A percentile compares a stretch with the other conserved stretches of the same genome.
Evolutionary conservation across 805 yeast genomes (phyloP).

Genomic region (Priceomyces carsonii): DNA sequence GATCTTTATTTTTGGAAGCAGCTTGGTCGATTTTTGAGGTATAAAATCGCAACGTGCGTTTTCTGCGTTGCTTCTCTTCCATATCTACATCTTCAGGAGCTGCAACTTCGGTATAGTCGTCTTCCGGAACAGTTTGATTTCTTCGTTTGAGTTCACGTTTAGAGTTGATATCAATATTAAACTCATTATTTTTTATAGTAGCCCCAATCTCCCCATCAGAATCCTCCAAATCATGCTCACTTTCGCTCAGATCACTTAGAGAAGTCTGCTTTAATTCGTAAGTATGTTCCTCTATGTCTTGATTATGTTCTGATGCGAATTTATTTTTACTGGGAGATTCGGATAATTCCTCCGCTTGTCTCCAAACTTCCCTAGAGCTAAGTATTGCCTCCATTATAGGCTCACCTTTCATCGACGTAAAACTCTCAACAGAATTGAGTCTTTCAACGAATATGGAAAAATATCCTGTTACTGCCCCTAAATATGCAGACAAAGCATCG

Average conservation of each 20-base stretch:
- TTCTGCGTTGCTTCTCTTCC: constrained; percentile 81
- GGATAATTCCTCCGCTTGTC: constrained; percentile 67
- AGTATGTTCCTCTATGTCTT: constrained; percentile 12
- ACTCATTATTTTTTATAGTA: constrained; percentile 24
- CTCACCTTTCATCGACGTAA: constrained; percentile 71
- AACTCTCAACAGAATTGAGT: constrained; percentile 52
- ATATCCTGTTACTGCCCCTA: constrained; percentile 77
- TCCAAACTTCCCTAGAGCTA: constrained; percentile 84
- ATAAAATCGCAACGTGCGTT: constrained; percentile 86
- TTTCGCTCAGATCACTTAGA: constrained; percentile 17
- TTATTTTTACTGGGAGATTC: constrained; percentile 11
- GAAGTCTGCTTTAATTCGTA: constrained; percentile 17
- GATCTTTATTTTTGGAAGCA: constrained; percentile 50
- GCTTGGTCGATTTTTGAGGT: constrained; percentile 95
- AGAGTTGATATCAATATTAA: constrained; percentile 52
- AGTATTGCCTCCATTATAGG: constrained; percentile 87
- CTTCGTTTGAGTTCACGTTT: constrained; percentile 51
- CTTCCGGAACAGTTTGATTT: constrained; percentile 17
- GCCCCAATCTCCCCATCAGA: constrained; percentile 11
- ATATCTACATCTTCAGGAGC: constrained; percentile 75
- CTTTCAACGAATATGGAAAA: constrained; percentile 70
- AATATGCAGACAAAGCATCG: constrained; percentile 74
- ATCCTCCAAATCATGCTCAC: constrained; percentile 13
- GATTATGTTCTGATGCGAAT: constrained; percentile 9
- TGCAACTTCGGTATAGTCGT: constrained; percentile 69